phyloP scores from a whole-genome alignment of 23 red algal genomes.

The Gracilaria caudata region DNA sequence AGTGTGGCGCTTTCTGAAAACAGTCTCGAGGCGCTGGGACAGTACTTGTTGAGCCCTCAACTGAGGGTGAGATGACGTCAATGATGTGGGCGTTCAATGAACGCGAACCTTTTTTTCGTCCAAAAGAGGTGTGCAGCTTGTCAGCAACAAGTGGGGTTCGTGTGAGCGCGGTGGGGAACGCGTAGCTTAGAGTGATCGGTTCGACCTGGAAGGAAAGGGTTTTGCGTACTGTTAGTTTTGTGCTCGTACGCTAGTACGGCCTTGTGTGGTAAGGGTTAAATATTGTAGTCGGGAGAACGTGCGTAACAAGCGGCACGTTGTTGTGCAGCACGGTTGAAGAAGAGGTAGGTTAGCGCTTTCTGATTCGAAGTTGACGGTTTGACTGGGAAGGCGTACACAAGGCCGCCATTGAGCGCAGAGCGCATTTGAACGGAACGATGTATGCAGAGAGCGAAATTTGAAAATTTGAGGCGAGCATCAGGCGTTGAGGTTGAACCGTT shows the following conservation, averaged over 20 bases:
- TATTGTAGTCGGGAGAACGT: neutral
- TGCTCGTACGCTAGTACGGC: no score
- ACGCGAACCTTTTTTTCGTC: neutral
- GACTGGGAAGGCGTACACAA: neutral
- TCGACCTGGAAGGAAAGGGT: no score
- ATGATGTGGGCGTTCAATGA: neutral
- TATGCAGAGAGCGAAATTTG: neutral
- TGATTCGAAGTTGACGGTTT: neutral
- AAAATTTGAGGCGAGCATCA: neutral
- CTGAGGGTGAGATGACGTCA: neutral
- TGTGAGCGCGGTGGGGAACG: neutral
- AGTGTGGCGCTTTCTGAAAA: neutral
- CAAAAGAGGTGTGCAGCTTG: no score
- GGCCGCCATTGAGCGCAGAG: neutral
- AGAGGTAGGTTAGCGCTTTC: no score
- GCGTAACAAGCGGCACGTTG: constrained; percentile 8
- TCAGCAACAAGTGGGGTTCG: no score
- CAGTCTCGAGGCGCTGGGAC: neutral
- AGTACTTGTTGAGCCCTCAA: neutral
- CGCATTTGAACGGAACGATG: neutral
- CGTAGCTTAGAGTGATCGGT: neutral
- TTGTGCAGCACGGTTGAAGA: neutral
- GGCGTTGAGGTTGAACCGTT: no score
- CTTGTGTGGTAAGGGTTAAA: no score
- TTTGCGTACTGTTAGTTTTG: no score